phyloP scores from a whole-genome alignment of 202 grass and related monocot species.

The Carex arenaria region DNA sequence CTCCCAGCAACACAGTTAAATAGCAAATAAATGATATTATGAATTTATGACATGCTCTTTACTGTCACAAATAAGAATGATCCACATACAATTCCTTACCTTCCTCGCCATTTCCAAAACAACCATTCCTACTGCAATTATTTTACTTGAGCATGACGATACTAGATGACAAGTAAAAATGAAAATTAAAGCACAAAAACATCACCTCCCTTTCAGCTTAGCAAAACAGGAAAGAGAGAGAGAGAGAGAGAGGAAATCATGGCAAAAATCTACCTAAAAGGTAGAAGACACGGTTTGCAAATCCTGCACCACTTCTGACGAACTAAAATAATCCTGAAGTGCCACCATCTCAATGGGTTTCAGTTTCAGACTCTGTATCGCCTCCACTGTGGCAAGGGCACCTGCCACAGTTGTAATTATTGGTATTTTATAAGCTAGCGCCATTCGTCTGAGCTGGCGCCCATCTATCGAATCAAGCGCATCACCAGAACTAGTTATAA shows the following conservation, averaged over 20 bases:
- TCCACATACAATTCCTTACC: not conserved
- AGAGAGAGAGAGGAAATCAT: not conserved
- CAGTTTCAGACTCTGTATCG: slow-evolving; percentile 80
- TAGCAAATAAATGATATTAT: not conserved
- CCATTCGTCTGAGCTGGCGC: slow-evolving; percentile 73
- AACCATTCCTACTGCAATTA: not conserved
- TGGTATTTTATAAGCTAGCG: slow-evolving; percentile 78
- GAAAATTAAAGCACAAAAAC: not conserved
- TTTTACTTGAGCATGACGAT: slow-evolving; percentile 8
- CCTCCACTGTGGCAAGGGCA: slow-evolving; percentile 78
- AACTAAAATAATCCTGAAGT: slow-evolving; percentile 84
- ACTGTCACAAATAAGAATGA: not conserved
- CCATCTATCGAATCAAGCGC: slow-evolving; percentile 83
- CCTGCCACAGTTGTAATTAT: slow-evolving; percentile 91
- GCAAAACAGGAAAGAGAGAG: slow-evolving; percentile 3
- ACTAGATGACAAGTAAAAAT: not conserved
- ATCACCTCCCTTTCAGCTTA: not conserved
- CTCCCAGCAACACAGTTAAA: not conserved
- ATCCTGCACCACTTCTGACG: slow-evolving; percentile 34
- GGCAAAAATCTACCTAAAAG: slow-evolving; percentile 18
- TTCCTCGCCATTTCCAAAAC: not conserved
- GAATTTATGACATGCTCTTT: not conserved
- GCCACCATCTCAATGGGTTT: slow-evolving; percentile 71
- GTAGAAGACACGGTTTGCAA: slow-evolving; percentile 50
- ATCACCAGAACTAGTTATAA: slow-evolving; percentile 90